phyloP scores from a whole-genome alignment of 2,329 filamentous ascomycete species.

The Dryadomyces quercus-mongolicae region DNA sequence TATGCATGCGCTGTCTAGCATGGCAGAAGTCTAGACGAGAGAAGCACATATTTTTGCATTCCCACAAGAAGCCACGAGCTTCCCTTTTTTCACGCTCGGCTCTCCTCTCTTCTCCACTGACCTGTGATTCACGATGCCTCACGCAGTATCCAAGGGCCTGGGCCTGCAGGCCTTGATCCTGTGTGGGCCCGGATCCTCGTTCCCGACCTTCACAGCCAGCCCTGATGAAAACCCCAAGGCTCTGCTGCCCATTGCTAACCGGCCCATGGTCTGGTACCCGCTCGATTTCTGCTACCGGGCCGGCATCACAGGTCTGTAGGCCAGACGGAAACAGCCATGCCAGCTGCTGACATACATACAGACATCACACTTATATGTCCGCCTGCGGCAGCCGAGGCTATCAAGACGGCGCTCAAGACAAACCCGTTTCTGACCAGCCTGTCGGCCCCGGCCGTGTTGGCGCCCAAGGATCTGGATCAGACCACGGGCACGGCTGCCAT shows the following conservation, averaged over 20 bases:
- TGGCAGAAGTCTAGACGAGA: no score
- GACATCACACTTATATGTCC: conserved; percentile 52
- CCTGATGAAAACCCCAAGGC: conserved; percentile 74
- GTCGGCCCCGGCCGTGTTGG: conserved; percentile 61
- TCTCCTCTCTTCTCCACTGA: not conserved
- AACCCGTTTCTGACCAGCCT: conserved; percentile 67
- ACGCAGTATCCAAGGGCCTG: conserved; percentile 56
- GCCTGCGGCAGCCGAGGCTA: conserved; percentile 52
- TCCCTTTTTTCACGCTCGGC: not conserved
- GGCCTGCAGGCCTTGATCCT: conserved; percentile 76
- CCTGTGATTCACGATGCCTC: conserved; percentile 46
- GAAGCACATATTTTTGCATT: not conserved
- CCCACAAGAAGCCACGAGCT: not conserved
- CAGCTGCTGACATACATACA: conserved; percentile 16
- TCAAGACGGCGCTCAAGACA: conserved; percentile 59
- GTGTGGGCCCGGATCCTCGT: conserved; percentile 70
- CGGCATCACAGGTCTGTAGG: conserved; percentile 57
- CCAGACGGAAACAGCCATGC: not conserved
- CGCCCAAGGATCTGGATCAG: conserved; percentile 63
- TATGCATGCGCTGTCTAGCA: no score
- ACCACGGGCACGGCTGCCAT: conserved; percentile 86
- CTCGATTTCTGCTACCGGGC: conserved; percentile 76
- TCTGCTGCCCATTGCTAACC: conserved; percentile 68
- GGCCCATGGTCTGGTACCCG: conserved; percentile 84
- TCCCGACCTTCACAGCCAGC: conserved; percentile 71